Evolutionary conservation across 2,329 filamentous ascomycete species (phyloP).

Genomic region (Fusarium miscanthi): DNA sequence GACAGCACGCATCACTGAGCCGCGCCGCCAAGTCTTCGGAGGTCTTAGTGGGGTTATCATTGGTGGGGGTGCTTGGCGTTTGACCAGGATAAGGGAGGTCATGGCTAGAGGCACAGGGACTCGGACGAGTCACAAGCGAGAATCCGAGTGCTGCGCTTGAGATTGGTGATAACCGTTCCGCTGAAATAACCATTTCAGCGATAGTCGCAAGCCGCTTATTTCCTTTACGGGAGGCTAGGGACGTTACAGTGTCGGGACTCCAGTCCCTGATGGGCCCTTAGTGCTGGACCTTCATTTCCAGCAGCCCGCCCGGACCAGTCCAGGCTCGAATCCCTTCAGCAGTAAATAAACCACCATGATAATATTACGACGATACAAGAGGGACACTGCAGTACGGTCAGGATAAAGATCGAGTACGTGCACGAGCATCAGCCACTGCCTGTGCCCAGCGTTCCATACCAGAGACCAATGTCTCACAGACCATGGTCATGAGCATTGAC

Average conservation of each 20-base stretch:
- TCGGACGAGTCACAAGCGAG: conserved; percentile 42
- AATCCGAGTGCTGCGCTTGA: conserved; percentile 42
- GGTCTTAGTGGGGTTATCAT: conserved; percentile 41
- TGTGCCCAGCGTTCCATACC: conserved; percentile 32
- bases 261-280: conserved; percentile 32
- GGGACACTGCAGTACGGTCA: conserved; percentile 18
- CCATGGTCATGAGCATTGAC: conserved; percentile 26
- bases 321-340: conserved; percentile 25
- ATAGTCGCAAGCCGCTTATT: conserved; percentile 39
- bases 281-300: conserved; percentile 41
- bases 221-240: conserved; percentile 20
- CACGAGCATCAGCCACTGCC: conserved; percentile 31
- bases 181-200: conserved; percentile 31
- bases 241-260: conserved; percentile 28
- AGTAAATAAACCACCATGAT: conserved; percentile 25
- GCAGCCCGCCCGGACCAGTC: conserved; percentile 28
- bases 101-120: conserved; percentile 30
- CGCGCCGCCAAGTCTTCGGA: conserved; percentile 39
- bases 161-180: conserved; percentile 46
- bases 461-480: conserved; percentile 39
- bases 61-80: conserved; percentile 44
- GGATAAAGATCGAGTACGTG: conserved; percentile 28
- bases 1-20: conserved; percentile 35
- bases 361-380: conserved; percentile 9
- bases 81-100: conserved; percentile 31